These are phyloP conservation scores for Mediolabrus comicus DNA, from an alignment of 108 stramenopile genomes.

Conservation along the genomic window DNA sequence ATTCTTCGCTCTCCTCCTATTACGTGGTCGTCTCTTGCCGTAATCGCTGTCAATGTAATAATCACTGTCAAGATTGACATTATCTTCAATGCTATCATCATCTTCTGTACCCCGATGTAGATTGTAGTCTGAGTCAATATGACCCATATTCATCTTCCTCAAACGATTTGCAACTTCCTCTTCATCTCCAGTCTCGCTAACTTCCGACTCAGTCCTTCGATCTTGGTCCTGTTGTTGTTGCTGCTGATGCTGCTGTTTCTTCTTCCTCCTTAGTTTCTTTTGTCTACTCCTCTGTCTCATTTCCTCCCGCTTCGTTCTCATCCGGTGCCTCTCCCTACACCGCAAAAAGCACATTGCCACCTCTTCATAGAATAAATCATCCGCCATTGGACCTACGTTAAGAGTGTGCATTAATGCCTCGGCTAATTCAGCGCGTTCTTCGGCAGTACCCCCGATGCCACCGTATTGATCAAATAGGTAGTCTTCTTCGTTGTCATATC, in stretches of 20 bases:
- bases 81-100: constrained; percentile 15
- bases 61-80: constrained; percentile 36
- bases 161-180: constrained; percentile 14
- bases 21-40: not conserved
- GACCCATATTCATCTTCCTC: constrained; percentile 21
- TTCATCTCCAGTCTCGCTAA: constrained; percentile 1
- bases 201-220: not conserved
- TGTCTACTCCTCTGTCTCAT: constrained; percentile 1
- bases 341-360: constrained; percentile 49
- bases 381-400: constrained; percentile 44
- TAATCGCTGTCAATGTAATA: constrained; percentile 1
- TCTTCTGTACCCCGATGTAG: constrained; percentile 11
- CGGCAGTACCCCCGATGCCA: constrained; percentile 41
- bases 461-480: constrained; percentile 47
- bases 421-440: constrained; percentile 33
- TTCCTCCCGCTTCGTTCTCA: constrained; percentile 38
- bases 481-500: constrained; percentile 42
- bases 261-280: constrained; percentile 24
- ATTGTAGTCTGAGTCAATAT: not conserved
- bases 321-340: constrained; percentile 36
- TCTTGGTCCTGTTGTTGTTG: not conserved
- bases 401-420: constrained; percentile 33
- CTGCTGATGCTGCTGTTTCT: not conserved
- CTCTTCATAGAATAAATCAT: constrained; percentile 45
- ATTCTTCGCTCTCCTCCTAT: not conserved